A percentile compares a stretch with the other conserved stretches of the same genome.
Evolutionary conservation across 768 basidiomycete species (phyloP).

Genomic region (Termitomyces titanicus): DNA sequence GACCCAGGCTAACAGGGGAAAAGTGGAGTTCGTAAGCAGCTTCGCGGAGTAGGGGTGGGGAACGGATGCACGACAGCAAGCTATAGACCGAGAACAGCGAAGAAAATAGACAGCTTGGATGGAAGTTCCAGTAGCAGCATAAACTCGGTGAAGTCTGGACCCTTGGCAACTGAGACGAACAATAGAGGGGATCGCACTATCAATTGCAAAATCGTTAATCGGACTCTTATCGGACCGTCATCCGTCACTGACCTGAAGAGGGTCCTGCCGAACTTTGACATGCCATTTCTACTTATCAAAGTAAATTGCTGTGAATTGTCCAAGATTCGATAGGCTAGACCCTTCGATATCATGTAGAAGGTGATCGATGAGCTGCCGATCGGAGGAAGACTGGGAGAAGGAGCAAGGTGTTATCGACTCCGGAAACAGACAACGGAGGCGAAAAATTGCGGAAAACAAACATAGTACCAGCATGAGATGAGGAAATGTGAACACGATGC

Average conservation of each 20-base stretch:
- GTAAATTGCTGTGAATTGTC: no score
- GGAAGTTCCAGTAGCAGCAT: background rate
- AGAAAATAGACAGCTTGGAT: background rate
- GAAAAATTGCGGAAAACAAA: background rate
- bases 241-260: background rate
- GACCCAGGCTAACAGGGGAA: background rate
- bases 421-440: background rate
- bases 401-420: no score
- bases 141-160: background rate
- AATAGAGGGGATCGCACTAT: background rate
- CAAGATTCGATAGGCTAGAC: no score
- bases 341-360: no score
- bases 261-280: no score
- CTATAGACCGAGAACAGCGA: background rate
- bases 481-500: background rate
- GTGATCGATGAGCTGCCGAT: no score
- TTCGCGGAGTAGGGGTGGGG: background rate
- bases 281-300: no score
- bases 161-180: background rate
- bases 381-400: no score
- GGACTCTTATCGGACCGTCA: background rate
- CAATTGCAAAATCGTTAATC: background rate
- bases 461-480: background rate
- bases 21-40: background rate
- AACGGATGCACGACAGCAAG: no score